These are phyloP conservation scores for Cyberlindnera suaveolens DNA, from an alignment of 805 yeast species.

Conservation along the genomic window DNA sequence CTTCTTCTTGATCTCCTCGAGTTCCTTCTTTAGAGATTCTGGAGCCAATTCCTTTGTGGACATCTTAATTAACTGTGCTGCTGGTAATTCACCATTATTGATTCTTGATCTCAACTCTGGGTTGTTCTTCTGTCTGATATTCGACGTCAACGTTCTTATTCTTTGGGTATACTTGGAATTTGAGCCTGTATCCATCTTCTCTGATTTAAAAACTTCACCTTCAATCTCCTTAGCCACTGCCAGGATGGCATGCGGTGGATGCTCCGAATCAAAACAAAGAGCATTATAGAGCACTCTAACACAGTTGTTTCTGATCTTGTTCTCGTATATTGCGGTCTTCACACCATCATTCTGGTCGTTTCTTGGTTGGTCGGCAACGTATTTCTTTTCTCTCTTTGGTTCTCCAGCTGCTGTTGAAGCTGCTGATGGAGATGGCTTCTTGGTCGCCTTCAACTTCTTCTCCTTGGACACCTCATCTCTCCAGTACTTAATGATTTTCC, in stretches of 20 bases:
- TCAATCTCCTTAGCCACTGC: constrained; percentile 68
- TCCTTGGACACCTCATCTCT: constrained; percentile 77
- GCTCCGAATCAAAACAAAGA: constrained; percentile 69
- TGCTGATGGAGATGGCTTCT: constrained; percentile 4
- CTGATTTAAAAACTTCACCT: constrained; percentile 55
- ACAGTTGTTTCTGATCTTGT: constrained; percentile 78
- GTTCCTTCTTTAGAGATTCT: constrained; percentile 76
- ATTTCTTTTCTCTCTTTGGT: constrained; percentile 28
- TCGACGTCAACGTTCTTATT: constrained; percentile 80
- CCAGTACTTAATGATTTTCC: constrained; percentile 81
- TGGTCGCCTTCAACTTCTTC: constrained; percentile 29
- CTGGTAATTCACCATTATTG: constrained; percentile 56
- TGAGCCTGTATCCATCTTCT: constrained; percentile 44
- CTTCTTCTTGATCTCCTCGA: constrained; percentile 79
- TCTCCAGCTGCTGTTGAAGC: constrained; percentile 4
- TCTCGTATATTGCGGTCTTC: constrained; percentile 59
- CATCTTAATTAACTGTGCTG: constrained; percentile 69
- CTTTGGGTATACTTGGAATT: constrained; percentile 62
- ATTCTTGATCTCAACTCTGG: constrained; percentile 74
- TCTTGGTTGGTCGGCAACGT: constrained; percentile 52
- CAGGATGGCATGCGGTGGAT: constrained; percentile 57
- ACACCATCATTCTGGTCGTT: constrained; percentile 80
- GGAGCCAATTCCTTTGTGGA: constrained; percentile 95
- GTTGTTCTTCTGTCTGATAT: constrained; percentile 82
- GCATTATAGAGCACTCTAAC: constrained; percentile 84